phyloP scores from a whole-genome alignment of 306 rosid genomes.

The Quercus agrifolia region DNA sequence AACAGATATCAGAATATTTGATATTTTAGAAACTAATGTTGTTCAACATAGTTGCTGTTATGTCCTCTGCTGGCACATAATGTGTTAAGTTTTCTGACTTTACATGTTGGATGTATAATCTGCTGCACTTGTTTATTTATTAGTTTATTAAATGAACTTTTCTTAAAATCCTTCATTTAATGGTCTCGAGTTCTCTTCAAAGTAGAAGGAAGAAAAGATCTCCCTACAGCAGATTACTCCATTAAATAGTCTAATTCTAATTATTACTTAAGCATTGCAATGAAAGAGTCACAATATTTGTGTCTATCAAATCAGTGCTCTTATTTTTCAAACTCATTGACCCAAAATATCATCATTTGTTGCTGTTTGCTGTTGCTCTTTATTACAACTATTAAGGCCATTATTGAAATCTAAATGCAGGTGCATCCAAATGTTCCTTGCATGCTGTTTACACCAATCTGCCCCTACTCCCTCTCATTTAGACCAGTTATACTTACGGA shows the following conservation, averaged over 20 bases:
- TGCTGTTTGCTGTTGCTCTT: background rate
- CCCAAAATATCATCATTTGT: background rate
- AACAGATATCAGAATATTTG: background rate
- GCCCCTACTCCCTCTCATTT: slow-evolving; percentile 97
- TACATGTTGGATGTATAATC: background rate
- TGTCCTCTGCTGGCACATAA: background rate
- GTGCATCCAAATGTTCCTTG: slow-evolving; percentile 99
- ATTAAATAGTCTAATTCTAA: background rate
- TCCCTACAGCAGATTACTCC: background rate
- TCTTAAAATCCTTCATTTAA: background rate
- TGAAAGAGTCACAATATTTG: background rate
- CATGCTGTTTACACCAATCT: slow-evolving; percentile 96
- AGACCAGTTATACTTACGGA: slow-evolving; percentile 98
- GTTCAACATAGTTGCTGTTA: background rate
- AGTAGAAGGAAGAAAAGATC: background rate
- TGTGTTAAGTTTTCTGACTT: background rate
- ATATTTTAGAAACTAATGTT: background rate
- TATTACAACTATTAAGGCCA: background rate
- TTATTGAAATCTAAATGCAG: slow-evolving; percentile 44
- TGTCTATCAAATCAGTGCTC: background rate
- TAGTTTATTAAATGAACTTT: background rate
- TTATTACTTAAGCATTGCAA: background rate
- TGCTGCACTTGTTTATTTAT: background rate
- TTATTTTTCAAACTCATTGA: background rate
- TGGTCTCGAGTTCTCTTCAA: background rate